Conservation (phyloP, 805 yeast genomes). For the Ogataea sp. region DNA sequence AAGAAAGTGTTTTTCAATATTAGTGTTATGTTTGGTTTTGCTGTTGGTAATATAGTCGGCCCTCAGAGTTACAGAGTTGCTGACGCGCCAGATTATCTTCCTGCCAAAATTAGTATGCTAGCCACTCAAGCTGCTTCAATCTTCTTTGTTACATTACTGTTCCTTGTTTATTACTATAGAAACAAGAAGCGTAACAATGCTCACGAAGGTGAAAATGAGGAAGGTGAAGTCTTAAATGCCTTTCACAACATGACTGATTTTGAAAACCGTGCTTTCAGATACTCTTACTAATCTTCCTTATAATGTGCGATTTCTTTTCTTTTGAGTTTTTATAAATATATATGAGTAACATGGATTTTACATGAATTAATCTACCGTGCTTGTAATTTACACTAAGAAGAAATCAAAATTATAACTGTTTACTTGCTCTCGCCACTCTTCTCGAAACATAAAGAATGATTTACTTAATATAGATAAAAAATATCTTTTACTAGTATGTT, state of each 20-base stretch:
- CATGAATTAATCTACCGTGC: too few relatives aligned
- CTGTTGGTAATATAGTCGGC: constrained; percentile 48
- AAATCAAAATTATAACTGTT: too few relatives aligned
- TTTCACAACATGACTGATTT: constrained; percentile 45
- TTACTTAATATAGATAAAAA: too few relatives aligned
- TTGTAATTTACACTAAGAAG: too few relatives aligned
- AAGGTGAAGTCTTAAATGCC: constrained; percentile 33
- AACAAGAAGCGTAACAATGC: constrained; percentile 41
- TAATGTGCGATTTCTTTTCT: neutral
- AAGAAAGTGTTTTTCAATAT: constrained; percentile 48
- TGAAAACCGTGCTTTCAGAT: constrained; percentile 48
- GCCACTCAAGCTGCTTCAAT: constrained; percentile 43
- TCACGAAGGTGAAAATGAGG: constrained; percentile 22
- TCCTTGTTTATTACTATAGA: constrained; percentile 33
- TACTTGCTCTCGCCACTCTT: too few relatives aligned
- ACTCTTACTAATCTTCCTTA: constrained; percentile 28
- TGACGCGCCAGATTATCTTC: constrained; percentile 44
- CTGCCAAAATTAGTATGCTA: constrained; percentile 51
- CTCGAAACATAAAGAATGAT: too few relatives aligned
- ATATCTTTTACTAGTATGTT: too few relatives aligned
- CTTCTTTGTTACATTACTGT: constrained; percentile 32
- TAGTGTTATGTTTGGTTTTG: constrained; percentile 47
- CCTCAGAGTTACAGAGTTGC: constrained; percentile 51
- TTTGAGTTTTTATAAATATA: neutral
- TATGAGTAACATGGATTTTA: neutral